Evolutionary conservation across 1,284 basidiomycete genomes (phyloP).

Genomic region (Moniliophthora roreri): DNA sequence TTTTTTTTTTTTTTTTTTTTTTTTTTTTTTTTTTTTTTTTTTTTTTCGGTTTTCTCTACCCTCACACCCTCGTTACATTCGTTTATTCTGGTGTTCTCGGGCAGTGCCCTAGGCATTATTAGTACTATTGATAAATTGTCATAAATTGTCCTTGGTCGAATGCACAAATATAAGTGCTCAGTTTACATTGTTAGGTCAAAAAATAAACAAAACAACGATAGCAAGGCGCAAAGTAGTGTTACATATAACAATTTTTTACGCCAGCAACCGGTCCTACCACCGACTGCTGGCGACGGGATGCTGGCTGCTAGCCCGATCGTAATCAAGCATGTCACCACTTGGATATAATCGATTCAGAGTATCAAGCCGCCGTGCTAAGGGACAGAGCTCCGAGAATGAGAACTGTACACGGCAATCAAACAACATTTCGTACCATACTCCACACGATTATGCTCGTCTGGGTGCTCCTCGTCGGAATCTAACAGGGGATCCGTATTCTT

Average conservation of each 20-base stretch:
- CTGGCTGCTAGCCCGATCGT: neutral
- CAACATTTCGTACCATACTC: constrained; percentile 57
- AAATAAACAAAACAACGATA: no score
- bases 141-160: no score
- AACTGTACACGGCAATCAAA: neutral
- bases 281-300: neutral
- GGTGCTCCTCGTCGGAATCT: constrained; percentile 72
- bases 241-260: no score
- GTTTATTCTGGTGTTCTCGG: no score
- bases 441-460: constrained; percentile 57
- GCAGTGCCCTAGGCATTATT: no score
- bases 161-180: no score
- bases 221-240: no score
- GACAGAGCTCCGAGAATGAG: neutral
- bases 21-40: constrained; percentile 12
- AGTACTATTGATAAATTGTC: no score
- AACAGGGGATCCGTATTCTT: constrained; percentile 60
- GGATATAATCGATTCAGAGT: constrained; percentile 45
- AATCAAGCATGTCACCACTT: constrained; percentile 39
- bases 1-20: constrained; percentile 7
- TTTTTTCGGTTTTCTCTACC: constrained; percentile 1
- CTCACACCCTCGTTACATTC: no score
- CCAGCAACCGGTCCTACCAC: no score
- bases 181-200: no score
- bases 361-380: constrained; percentile 47